These are phyloP conservation scores for Lasiodiplodia theobromae DNA, from an alignment of 2,329 filamentous ascomycete species.

Conservation along the genomic window DNA sequence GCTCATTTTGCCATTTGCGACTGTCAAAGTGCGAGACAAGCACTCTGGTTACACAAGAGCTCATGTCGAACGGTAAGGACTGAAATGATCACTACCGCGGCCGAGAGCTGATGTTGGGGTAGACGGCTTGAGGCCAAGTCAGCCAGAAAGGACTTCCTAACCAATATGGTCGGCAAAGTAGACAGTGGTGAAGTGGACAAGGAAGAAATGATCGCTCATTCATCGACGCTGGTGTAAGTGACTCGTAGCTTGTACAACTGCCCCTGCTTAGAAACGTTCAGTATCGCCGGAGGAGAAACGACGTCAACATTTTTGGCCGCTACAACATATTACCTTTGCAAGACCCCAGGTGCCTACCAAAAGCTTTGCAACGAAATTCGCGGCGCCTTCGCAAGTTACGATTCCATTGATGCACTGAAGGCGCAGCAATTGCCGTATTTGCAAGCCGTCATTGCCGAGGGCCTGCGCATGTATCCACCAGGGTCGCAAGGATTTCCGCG, in stretches of 20 bases:
- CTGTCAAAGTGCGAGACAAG: background rate
- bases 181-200: background rate
- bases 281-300: slow-evolving; percentile 36
- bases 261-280: too few species aligned
- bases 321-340: slow-evolving; percentile 30
- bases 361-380: slow-evolving; percentile 26
- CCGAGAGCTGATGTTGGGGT: too few species aligned
- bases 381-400: slow-evolving; percentile 25
- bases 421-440: slow-evolving; percentile 8
- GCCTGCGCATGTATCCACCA: slow-evolving; percentile 14
- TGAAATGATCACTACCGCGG: slow-evolving; percentile 29
- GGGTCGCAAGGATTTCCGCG: background rate
- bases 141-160: slow-evolving; percentile 2
- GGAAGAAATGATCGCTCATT: slow-evolving; percentile 34
- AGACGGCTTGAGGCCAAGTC: background rate
- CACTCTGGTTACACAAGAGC: slow-evolving; percentile 35
- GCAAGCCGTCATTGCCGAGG: slow-evolving; percentile 9
- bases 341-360: slow-evolving; percentile 10
- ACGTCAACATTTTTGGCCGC: slow-evolving; percentile 31
- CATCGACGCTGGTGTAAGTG: slow-evolving; percentile 30
- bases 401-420: slow-evolving; percentile 11
- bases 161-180: background rate
- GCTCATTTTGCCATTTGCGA: background rate
- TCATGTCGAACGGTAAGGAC: background rate
- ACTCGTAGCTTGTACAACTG: too few species aligned